Base-by-base conservation (phyloP, 805 yeast genomes). In the Pichia phayaonensis region DNA sequence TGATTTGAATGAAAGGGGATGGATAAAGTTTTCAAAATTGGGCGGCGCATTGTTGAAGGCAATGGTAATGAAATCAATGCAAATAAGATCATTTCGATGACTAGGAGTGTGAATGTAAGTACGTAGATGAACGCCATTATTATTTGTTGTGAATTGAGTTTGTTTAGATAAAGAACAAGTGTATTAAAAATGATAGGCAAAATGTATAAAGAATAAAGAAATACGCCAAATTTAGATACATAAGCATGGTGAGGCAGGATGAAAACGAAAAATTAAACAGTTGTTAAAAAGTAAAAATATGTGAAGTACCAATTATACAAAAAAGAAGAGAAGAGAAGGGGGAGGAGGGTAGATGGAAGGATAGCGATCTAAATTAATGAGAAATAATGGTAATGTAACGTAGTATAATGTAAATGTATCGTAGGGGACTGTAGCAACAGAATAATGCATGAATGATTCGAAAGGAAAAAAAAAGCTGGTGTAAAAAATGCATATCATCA, bases 11-110 rank as follows among this genome's bases (percentile, higher is more conserved):
- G 74, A 70, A 86, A 86, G 11, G 95, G 94, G 40, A 78, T 77
- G 29, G 84, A 73, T 27, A 87, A 70, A 1, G 83, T 71, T 22
- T 72, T 66, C 51, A 92, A 75, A 24, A 90, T 72, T 12, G 83
- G 83, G 61, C 81, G 80, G 61, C 97, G 82, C 53, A 83, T 63
- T 51, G 69, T 73, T 31, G 90, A 75, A 22, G 99, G 98, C 54
- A 89, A 72, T 23, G 99, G 99, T 46, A 90, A 67, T 10, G 96
- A 89, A 56, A 94, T 77, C 38, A 87, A 62, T 47, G 88, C 76
- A 73, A 92, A 94, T 44, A 86, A 70, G 16, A 69, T 79, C 83
- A 92, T 81, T 70, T 94, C 99, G 18, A 76, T 52, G 47, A 86
- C 77, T 55, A 94, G 76, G 40, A 94, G 72, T n/a, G 79, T 80